Percentiles rank a stretch among this genome's conserved stretches.
Evolutionary conservation across 2,329 filamentous ascomycete species (phyloP).

Genomic region (Ilyonectria sp.): DNA sequence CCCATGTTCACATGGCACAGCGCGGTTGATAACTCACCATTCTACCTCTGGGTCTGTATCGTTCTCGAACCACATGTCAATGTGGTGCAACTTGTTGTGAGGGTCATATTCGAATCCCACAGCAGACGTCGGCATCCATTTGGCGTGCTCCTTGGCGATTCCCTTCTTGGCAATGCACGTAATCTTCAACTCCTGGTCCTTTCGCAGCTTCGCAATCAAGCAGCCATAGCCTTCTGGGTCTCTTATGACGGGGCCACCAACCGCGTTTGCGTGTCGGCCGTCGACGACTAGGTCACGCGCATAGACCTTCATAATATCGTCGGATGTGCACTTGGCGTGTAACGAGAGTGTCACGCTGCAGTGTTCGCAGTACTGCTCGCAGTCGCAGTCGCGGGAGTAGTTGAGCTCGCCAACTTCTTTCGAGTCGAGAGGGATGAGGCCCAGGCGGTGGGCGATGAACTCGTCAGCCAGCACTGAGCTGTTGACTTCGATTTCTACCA

Average conservation of each 20-base stretch:
- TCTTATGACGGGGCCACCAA: constrained; percentile 86
- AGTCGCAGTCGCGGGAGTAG: constrained; percentile 96
- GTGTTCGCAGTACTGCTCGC: constrained; percentile 93
- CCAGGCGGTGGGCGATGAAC: constrained; percentile 93
- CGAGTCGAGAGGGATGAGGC: constrained; percentile 89
- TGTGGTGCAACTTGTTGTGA: constrained; percentile 93
- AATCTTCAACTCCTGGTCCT: constrained; percentile 90
- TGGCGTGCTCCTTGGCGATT: constrained; percentile 98
- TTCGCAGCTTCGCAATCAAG: constrained; percentile 90
- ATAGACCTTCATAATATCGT: constrained; percentile 94
- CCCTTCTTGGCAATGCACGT: constrained; percentile 97
- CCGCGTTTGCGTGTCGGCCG: constrained; percentile 78
- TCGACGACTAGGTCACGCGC: constrained; percentile 87
- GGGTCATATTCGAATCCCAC: constrained; percentile 99
- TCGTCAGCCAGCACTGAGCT: constrained; percentile 97
- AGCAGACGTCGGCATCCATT: constrained; percentile 94
- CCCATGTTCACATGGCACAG: too few relatives aligned
- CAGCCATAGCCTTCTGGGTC: constrained; percentile 87
- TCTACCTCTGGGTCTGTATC: constrained; percentile 81
- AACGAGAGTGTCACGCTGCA: constrained; percentile 90
- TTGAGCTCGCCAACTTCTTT: constrained; percentile 86
- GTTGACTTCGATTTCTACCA: constrained; percentile 93
- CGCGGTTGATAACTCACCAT: constrained; percentile 73
- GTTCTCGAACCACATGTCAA: constrained; percentile 94
- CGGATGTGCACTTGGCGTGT: constrained; percentile 86